These are phyloP conservation scores for Linaria vulgaris DNA, from an alignment of 257 asterid species.

Conservation along the genomic window DNA sequence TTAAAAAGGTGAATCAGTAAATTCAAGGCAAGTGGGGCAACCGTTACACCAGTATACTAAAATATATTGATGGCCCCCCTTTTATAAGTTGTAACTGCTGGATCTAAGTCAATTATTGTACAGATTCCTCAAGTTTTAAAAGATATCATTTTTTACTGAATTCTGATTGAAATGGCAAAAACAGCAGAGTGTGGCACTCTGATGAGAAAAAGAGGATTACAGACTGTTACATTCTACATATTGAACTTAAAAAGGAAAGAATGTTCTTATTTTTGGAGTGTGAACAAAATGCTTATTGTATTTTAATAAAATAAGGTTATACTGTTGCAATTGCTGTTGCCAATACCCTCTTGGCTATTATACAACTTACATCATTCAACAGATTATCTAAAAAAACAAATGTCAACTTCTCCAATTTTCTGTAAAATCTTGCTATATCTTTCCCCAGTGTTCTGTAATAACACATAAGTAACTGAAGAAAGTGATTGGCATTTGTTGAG, in stretches of 20 bases:
- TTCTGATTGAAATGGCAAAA: background rate
- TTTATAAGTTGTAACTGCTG: background rate
- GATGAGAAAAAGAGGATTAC: too few species aligned
- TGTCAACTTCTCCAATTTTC: too few species aligned
- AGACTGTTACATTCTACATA: too few species aligned
- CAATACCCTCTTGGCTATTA: too few species aligned
- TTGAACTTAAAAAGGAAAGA: too few species aligned
- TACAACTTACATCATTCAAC: too few species aligned
- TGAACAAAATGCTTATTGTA: background rate
- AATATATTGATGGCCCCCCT: constrained; percentile 16
- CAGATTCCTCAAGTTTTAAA: constrained; percentile 2
- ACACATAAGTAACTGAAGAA: background rate
- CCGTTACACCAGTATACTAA: background rate
- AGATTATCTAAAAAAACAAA: too few species aligned
- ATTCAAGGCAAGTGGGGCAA: background rate
- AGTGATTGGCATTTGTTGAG: background rate
- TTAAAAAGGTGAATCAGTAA: constrained; percentile 16
- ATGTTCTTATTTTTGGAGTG: background rate
- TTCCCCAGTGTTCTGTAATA: too few species aligned
- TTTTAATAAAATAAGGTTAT: background rate
- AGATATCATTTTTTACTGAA: background rate
- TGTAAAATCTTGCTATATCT: too few species aligned
- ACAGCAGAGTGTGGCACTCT: too few species aligned
- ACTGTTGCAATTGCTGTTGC: too few species aligned
- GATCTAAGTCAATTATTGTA: background rate